Base-by-base conservation (phyloP, 106 monocot species). In the Phalaenopsis aphrodite region DNA sequence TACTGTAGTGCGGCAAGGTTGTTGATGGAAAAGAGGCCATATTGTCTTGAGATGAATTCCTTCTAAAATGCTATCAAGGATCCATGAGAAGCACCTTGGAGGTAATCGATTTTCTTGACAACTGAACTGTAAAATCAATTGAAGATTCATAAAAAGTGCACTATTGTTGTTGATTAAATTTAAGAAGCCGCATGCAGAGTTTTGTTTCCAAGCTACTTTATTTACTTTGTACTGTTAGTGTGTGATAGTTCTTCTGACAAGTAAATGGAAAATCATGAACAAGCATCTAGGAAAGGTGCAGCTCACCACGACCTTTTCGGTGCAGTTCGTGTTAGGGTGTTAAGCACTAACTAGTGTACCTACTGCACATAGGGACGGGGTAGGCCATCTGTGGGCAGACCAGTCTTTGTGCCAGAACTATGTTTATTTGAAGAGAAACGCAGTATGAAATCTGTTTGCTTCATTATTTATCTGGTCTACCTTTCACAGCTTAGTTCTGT, bases 21-120 rank as follows among this genome's bases (percentile, higher is more conserved):
- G 85, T 85, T 98, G 23, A 66, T 92, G 72, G 89, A 87, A 80
- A 81, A 90, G 82, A 88, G 86, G 76, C 85, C 81, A 24, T 91
- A 94, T 79, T 84, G 86, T 45, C 88, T 98, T 18, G 94, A 98
- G 86, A 98, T 98, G 97, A 98, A 98, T 85, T 94, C 97, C 23
- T 98, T 98, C 81, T 98, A 21, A 45, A 74, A 42, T 30, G n/a
- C 41, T 19, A 43, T 43, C 19, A 18, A 74, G 74, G 16, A 18
- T 74, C 43, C 74, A 74, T n/a, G 43, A 74, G n/a, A 21, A n/a
- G 12, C 41, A 19, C 43, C 12, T 74, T 43, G 61, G 74, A 74
- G 74, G 74, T 74, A 74, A 43, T 74, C 5, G 1, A 19, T 43
- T 42, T 5, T 74, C 18, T 74, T 74, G 41, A 38, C 41, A 8